These are phyloP conservation scores for Yamadazyma friedrichii DNA, from an alignment of 1,139 yeast species.

Conservation along the genomic window DNA sequence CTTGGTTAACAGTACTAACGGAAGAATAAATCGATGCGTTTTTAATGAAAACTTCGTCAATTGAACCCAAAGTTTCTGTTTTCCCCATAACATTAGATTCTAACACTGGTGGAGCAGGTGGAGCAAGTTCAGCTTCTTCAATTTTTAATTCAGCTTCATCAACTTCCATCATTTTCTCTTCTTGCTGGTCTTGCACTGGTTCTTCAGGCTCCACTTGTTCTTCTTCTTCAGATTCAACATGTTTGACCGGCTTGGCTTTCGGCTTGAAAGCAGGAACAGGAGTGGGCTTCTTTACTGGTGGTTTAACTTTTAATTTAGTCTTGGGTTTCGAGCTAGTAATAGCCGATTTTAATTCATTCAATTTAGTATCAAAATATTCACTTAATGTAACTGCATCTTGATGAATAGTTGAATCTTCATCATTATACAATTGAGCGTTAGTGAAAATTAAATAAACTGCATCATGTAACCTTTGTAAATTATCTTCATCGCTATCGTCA, in stretches of 20 bases:
- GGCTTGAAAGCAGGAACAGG: conserved; percentile 18
- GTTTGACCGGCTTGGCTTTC: conserved; percentile 23
- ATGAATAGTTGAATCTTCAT: conserved; percentile 52
- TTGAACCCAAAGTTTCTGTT: conserved; percentile 24
- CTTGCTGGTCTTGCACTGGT: conserved; percentile 15
- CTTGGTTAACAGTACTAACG: conserved; percentile 24
- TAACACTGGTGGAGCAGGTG: conserved; percentile 15
- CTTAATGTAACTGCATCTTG: conserved; percentile 53
- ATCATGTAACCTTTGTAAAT: conserved; percentile 46
- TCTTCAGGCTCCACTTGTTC: conserved; percentile 10
- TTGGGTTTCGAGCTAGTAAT: conserved; percentile 18
- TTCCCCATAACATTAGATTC: conserved; percentile 30
- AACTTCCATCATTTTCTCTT: conserved; percentile 15
- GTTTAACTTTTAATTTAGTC: conserved; percentile 27
- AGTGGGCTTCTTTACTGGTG: conserved; percentile 16
- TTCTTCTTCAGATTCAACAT: conserved; percentile 20
- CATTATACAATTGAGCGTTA: conserved; percentile 60
- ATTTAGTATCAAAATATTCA: conserved; percentile 32
- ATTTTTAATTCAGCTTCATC: conserved; percentile 16
- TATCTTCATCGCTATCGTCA: conserved; percentile 30
- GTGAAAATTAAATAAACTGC: conserved; percentile 51
- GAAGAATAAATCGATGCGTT: conserved; percentile 39
- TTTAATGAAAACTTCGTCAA: conserved; percentile 33
- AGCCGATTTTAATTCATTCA: conserved; percentile 22
- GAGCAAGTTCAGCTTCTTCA: conserved; percentile 3